phyloP scores from a whole-genome alignment of 2,329 filamentous ascomycete genomes.

The Coniochaeta sp. region DNA sequence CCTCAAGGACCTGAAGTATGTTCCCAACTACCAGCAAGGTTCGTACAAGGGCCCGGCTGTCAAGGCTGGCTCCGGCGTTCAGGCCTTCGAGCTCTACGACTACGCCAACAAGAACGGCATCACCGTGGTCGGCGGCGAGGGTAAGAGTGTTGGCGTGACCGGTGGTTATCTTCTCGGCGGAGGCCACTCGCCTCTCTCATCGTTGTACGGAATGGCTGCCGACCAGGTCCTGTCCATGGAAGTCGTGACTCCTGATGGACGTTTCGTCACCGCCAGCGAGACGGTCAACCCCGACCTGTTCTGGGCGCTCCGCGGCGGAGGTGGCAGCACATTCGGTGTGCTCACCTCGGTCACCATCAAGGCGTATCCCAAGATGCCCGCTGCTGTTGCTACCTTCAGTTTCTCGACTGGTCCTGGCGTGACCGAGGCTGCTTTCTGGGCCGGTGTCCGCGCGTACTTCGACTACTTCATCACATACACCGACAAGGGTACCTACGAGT shows the following conservation, averaged over 20 bases:
- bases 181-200: slow-evolving; percentile 45
- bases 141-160: slow-evolving; percentile 41
- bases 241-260: slow-evolving; percentile 36
- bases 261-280: slow-evolving; percentile 29
- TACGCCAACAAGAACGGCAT: slow-evolving; percentile 35
- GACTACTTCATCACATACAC: slow-evolving; percentile 38
- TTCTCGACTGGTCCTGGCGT: slow-evolving; percentile 36
- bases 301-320: slow-evolving; percentile 39
- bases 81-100: slow-evolving; percentile 43
- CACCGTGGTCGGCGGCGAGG: slow-evolving; percentile 45
- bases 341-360: slow-evolving; percentile 19
- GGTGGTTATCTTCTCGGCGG: slow-evolving; percentile 41
- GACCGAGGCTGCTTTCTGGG: slow-evolving; percentile 46
- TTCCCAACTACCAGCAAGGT: slow-evolving; percentile 16
- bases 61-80: slow-evolving; percentile 47
- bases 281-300: slow-evolving; percentile 36
- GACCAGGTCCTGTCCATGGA: slow-evolving; percentile 42
- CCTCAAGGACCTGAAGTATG: slow-evolving; percentile 22
- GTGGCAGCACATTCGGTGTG: slow-evolving; percentile 26
- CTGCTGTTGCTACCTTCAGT: slow-evolving; percentile 13
- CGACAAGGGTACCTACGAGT: slow-evolving; percentile 41
- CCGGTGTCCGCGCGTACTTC: slow-evolving; percentile 34
- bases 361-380: slow-evolving; percentile 12
- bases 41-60: slow-evolving; percentile 39
- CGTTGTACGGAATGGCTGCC: slow-evolving; percentile 39